Conservation (phyloP, 2,329 filamentous ascomycete genomes). For the Coniella vitis region DNA sequence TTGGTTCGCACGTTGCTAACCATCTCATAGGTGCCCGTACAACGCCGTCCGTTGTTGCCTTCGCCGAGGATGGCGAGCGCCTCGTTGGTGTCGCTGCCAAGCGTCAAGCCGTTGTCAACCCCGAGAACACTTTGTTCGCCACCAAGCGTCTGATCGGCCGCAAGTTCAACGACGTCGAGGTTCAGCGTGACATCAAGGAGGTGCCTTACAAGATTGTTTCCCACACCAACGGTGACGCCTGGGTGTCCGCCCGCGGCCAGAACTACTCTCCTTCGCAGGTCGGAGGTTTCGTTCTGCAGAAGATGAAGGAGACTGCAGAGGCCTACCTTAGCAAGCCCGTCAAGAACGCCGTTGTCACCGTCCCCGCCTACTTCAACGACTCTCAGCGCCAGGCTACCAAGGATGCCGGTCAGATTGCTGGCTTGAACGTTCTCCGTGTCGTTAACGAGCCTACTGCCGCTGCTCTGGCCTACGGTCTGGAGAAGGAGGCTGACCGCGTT, state of each 20-base stretch:
- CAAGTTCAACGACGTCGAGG: conserved; percentile 90
- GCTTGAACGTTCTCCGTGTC: conserved; percentile 93
- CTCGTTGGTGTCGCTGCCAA: conserved; percentile 96
- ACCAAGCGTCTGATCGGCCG: conserved; percentile 98
- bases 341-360: conserved; percentile 95
- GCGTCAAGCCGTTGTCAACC: conserved; percentile 97
- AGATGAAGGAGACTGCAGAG: conserved; percentile 99
- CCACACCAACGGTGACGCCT: conserved; percentile 93
- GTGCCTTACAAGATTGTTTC: conserved; percentile 98
- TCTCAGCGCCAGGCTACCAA: conserved; percentile 97
- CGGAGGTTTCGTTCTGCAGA: conserved; percentile 90
- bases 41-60: conserved; percentile 91
- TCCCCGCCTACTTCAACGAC: conserved; percentile 98
- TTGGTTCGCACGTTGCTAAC: conserved; percentile 11
- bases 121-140: conserved; percentile 95
- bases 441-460: conserved; percentile 97
- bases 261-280: conserved; percentile 99
- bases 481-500: conserved; percentile 85
- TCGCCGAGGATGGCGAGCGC: conserved; percentile 91
- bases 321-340: conserved; percentile 81
- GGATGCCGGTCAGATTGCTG: conserved; percentile 93
- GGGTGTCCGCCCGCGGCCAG: conserved; percentile 87
- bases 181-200: conserved; percentile 94
- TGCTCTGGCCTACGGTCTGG: conserved; percentile 89
- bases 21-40: conserved; percentile 64